A percentile compares a stretch with the other conserved stretches of the same genome.
Conservation (phyloP, 164 flowering plant genomes). For the Stephania cephalantha region DNA sequence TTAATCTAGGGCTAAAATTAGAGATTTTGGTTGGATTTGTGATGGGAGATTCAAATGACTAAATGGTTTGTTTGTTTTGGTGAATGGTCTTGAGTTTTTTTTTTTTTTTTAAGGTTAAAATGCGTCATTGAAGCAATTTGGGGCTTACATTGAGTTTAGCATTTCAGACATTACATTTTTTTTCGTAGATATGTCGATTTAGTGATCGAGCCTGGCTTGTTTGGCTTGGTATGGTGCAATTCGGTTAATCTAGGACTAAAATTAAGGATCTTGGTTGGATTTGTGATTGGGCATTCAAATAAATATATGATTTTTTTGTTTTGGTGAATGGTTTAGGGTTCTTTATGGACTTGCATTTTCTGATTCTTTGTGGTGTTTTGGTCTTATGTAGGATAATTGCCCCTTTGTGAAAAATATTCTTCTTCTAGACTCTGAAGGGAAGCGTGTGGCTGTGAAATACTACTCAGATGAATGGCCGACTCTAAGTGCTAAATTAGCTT, state of each 20-base stretch:
- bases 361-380: background rate
- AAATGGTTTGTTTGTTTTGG: no score
- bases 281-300: background rate
- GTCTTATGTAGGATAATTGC: slow-evolving; percentile 32
- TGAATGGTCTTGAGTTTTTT: background rate
- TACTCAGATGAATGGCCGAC: slow-evolving; percentile 61
- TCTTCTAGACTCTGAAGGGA: slow-evolving; percentile 59
- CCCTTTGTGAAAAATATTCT: slow-evolving; percentile 57
- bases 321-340: background rate
- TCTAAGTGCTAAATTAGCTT: slow-evolving; percentile 36
- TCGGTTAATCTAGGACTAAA: background rate
- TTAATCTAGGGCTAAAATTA: no score
- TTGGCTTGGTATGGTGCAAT: background rate
- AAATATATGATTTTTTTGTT: background rate
- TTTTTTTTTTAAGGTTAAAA: background rate
- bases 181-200: background rate
- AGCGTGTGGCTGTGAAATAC: slow-evolving; percentile 59
- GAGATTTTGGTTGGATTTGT: no score
- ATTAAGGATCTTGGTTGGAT: background rate
- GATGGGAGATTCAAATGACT: no score
- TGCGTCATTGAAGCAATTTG: background rate
- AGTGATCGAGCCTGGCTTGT: background rate
- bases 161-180: background rate
- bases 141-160: background rate
- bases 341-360: background rate